Conservation (phyloP, 2,329 filamentous ascomycete species). For the Lachnellula subtilissima region DNA sequence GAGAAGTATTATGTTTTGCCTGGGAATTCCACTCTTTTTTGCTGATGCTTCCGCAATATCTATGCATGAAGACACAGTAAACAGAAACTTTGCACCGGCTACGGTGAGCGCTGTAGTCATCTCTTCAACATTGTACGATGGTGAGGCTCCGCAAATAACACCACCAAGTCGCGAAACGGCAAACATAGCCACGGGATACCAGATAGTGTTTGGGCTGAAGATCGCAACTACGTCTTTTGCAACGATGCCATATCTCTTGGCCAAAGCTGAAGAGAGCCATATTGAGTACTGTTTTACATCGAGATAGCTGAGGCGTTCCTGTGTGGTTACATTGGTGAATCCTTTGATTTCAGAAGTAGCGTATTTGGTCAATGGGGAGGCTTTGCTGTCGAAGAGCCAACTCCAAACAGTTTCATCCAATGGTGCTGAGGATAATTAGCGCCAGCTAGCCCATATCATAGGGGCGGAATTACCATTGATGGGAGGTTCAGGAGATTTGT, state of each 20-base stretch:
- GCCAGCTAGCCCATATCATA: no score
- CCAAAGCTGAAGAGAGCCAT: constrained; percentile 55
- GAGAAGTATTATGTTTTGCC: constrained; percentile 50
- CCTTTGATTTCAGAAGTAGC: constrained; percentile 6
- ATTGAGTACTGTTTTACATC: constrained; percentile 53
- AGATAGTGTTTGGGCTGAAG: constrained; percentile 61
- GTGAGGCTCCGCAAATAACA: constrained; percentile 56
- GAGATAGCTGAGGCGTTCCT: constrained; percentile 53
- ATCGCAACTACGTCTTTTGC: constrained; percentile 53
- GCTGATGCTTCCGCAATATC: constrained; percentile 51
- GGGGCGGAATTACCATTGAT: no score
- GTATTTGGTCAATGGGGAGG: no score
- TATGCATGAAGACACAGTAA: constrained; percentile 50
- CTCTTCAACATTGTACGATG: constrained; percentile 63
- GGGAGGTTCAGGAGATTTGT: no score
- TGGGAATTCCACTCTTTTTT: constrained; percentile 47
- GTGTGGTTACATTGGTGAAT: constrained; percentile 55
- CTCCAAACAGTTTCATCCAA: no score
- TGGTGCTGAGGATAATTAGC: no score
- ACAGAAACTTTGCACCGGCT: constrained; percentile 50
- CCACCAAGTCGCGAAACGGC: constrained; percentile 46
- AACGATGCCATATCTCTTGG: constrained; percentile 49
- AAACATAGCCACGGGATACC: constrained; percentile 62
- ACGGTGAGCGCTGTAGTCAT: constrained; percentile 61
- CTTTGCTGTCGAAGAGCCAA: no score